Evolutionary conservation across 2,329 filamentous ascomycete species (phyloP), one percentile per base, ranked within the genome.

Genomic region (Acrodontium crateriforme): DNA sequence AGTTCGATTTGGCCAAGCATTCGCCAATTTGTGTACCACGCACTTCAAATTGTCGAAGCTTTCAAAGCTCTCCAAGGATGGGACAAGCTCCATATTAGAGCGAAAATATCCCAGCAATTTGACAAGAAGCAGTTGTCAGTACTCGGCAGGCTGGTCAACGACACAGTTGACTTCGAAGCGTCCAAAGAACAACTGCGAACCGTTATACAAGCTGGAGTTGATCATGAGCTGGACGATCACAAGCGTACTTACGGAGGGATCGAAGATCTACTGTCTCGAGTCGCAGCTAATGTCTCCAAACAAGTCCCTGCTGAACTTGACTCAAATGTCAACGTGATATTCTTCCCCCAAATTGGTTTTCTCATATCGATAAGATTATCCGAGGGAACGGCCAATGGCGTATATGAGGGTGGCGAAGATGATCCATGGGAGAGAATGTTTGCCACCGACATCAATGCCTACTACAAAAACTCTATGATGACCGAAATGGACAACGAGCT

Each of bases 281-380:
- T 83, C 2, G 74, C 75, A 4, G 59, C 63, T 11, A 66, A 71
- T n/a, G 60, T 93, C 31, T 68, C 69, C 1, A 52, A 55, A 9
- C 62, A 65, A 2, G 59, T 89, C 12, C 77, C 84, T 1, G 61
- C 67, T 34, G 61, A 66, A 11, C 52, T 68, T 2, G 56, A 63
- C 13, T 46, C 53, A 2, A 58, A 63, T 9, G 52, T 78, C 18
- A 85, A 85, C 30, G 91, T 91, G 37, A 78, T 89, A 11, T 93
- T 89, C 50, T 78, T 92, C 36, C 87, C 85, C 0, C 84, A 93
- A 45, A 70, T 94, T 19, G 89, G 89, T 0, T 98, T 94, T 47
- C 67, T 94, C 19, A 79, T 84, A 2, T 74, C 78, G 0, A 74
- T 92, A 10, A 67, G 67, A 2, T 53, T 75, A 3, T 69, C 83